These are phyloP conservation scores for Viola odorata DNA, from an alignment of 345 rosid genomes.

Conservation along the genomic window DNA sequence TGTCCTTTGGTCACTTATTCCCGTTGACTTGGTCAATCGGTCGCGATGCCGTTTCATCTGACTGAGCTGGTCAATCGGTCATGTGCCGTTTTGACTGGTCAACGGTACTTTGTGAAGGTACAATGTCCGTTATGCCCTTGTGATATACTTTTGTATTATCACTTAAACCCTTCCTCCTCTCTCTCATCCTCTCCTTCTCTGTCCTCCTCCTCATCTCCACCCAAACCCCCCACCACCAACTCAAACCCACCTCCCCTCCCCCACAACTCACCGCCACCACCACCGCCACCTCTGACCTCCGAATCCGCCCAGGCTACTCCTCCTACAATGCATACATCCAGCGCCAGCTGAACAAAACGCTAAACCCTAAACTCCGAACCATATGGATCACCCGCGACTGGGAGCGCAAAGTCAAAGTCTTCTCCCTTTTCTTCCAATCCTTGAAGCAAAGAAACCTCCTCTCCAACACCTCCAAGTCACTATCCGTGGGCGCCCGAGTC, in stretches of 20 bases:
- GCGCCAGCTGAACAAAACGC: conserved; percentile 35
- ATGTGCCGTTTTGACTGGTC: too few relatives aligned
- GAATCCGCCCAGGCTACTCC: conserved; percentile 34
- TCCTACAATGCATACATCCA: conserved; percentile 32
- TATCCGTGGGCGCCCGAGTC: conserved; percentile 39
- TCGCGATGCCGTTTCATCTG: too few relatives aligned
- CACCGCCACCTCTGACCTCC: conserved; percentile 17
- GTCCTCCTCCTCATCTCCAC: conserved; percentile 20
- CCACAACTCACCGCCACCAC: neutral
- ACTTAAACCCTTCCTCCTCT: conserved; percentile 25
- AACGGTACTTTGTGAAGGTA: too few relatives aligned
- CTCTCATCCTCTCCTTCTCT: conserved; percentile 22
- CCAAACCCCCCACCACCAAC: conserved; percentile 5
- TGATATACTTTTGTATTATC: too few relatives aligned
- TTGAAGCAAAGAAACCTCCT: conserved; percentile 21
- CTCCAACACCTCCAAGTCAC: conserved; percentile 20
- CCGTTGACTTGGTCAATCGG: too few relatives aligned
- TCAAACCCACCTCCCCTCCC: neutral
- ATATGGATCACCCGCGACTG: conserved; percentile 40
- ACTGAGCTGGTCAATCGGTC: too few relatives aligned
- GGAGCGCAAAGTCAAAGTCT: conserved; percentile 35
- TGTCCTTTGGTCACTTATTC: too few relatives aligned
- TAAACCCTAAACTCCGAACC: conserved; percentile 35
- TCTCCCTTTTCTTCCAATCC: conserved; percentile 23
- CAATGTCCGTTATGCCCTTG: too few relatives aligned